Base-by-base conservation (phyloP, 305 asterid species). In the Solanum hybrid region DNA sequence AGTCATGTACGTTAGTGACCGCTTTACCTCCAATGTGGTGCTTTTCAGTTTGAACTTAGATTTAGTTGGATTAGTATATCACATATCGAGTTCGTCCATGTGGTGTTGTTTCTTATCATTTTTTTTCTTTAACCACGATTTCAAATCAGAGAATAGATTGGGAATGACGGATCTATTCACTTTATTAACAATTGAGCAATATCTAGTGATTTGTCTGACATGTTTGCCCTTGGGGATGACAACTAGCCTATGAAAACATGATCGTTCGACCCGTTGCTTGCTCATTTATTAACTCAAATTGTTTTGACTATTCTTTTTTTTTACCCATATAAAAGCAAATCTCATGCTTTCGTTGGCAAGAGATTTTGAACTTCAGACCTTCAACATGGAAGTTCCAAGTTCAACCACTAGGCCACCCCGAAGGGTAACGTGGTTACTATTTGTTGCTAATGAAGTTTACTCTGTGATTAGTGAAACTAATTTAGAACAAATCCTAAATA, bases 231-330 rank as follows among this genome's bases (percentile, higher is more conserved):
- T 65, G 12, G 13, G 29, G 75, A 9, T 65, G 31, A n/a, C 31
- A 10, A 24, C 10, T 24, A 70, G 31, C 76, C 15, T 70, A 70
- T 10, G 14, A 68, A 68, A 24, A n/a, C 29, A 68, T 10, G 29
- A n/a, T 7, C 29, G 1, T 24, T 10, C 4, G 10, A 70, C 0
- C 8, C 31, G 1, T 70, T 24, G 0, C 7, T 4, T 0, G 1
- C 1, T 70, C 4, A 70, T 70, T 70, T 1, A 1, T 10, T 70
- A 24, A 24, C 31, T 24, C 77, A 70, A 24, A 8, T 27, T 0
- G 1, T 0, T 70, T 70, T 24, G 7, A 10, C 15, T 10, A 24
- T 17, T 57, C 34, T 2, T 32, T 4, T 32, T 4, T 32, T 32
- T 32, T 32, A 4, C 34, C 34, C 34, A 32, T 32, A 32, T 32